Conservation (phyloP, 176 grass and related monocot species). For the Alopecurus myosuroides region DNA sequence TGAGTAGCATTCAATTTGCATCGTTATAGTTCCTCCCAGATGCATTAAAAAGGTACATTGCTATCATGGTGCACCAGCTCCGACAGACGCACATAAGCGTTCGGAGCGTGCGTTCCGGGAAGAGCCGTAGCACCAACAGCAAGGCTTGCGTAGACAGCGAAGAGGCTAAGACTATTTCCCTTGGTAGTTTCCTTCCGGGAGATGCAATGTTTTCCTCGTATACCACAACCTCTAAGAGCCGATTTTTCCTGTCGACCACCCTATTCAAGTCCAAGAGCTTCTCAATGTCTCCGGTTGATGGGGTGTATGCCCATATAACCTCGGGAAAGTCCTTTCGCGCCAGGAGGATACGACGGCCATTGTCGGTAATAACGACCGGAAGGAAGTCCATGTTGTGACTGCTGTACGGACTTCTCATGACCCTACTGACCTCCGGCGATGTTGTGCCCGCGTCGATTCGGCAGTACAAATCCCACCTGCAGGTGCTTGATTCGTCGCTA, state of each 20-base stretch:
- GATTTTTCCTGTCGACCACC: too few relatives aligned
- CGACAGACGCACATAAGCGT: not conserved
- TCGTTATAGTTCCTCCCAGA: too few relatives aligned
- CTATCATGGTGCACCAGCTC: not conserved
- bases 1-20: too few relatives aligned
- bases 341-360: not conserved
- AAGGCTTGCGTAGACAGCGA: not conserved
- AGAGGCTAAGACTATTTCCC: not conserved
- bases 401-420: not conserved
- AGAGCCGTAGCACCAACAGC: not conserved
- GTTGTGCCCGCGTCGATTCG: not conserved
- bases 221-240: not conserved
- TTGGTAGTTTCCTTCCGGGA: not conserved
- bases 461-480: not conserved
- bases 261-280: not conserved
- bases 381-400: not conserved
- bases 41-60: not conserved
- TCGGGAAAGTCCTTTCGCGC: not conserved
- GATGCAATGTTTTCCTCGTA: not conserved
- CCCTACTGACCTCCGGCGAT: not conserved
- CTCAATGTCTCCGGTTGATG: not conserved
- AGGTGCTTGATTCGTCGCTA: not conserved
- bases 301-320: not conserved
- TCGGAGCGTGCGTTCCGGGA: not conserved
- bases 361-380: not conserved